Conservation (phyloP, 345 rosid genomes). For the Euclidium syriacum region DNA sequence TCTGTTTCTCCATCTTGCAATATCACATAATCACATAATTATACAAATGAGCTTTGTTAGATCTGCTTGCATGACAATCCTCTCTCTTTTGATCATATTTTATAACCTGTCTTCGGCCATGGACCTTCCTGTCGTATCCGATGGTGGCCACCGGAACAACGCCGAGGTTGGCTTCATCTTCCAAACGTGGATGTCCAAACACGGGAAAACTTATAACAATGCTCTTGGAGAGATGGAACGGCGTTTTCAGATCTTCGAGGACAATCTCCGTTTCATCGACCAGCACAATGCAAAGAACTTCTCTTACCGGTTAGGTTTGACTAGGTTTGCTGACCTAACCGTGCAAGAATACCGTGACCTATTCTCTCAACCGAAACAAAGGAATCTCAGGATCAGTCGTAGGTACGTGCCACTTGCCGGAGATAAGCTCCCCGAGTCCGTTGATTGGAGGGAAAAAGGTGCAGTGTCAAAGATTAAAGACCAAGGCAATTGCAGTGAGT, state of each 20-base stretch:
- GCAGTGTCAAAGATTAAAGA: conserved; percentile 68
- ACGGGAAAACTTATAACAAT: conserved; percentile 53
- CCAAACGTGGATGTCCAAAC: conserved; percentile 66
- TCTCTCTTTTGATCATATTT: conserved; percentile 35
- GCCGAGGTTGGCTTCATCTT: conserved; percentile 49
- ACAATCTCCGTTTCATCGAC: conserved; percentile 70
- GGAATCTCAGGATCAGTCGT: conserved; percentile 31
- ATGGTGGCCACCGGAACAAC: conserved; percentile 48
- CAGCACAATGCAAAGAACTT: conserved; percentile 60
- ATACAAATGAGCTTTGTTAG: conserved; percentile 31
- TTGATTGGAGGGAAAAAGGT: conserved; percentile 79
- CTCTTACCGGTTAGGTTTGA: conserved; percentile 59
- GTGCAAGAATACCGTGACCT: conserved; percentile 72
- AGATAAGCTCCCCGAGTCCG: conserved; percentile 51
- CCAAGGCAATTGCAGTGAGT: conserved; percentile 71
- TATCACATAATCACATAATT: not conserved
- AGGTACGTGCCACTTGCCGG: conserved; percentile 45
- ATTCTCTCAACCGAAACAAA: conserved; percentile 32
- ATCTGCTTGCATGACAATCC: conserved; percentile 25
- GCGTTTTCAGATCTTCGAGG: conserved; percentile 66
- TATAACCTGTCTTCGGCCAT: conserved; percentile 51
- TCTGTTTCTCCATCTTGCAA: not conserved
- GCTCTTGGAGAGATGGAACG: conserved; percentile 61
- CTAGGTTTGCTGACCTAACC: conserved; percentile 77
- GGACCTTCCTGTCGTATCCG: conserved; percentile 51